A percentile compares a stretch with the other conserved stretches of the same genome.
phyloP scores from a whole-genome alignment of 805 yeast genomes.

The Hanseniaspora lachancei region DNA sequence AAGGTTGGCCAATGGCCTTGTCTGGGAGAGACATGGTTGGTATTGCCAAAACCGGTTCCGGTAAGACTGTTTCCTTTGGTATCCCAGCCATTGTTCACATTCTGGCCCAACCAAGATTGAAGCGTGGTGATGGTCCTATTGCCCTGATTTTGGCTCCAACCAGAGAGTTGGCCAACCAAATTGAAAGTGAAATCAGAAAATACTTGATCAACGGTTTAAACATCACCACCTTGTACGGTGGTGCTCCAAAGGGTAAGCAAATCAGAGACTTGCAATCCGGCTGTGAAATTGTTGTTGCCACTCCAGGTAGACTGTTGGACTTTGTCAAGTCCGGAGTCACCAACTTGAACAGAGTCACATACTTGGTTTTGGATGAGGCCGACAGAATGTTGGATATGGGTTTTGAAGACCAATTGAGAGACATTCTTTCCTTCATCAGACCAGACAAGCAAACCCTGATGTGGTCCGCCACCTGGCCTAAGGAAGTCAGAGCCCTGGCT shows the following conservation, averaged over 20 bases:
- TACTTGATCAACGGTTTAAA: slow-evolving; percentile 82
- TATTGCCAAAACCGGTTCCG: slow-evolving; percentile 97
- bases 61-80: slow-evolving; percentile 95
- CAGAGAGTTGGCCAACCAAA: slow-evolving; percentile 96
- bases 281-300: slow-evolving; percentile 90
- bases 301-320: slow-evolving; percentile 97
- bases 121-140: slow-evolving; percentile 95
- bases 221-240: slow-evolving; percentile 97
- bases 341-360: slow-evolving; percentile 89
- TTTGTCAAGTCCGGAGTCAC: slow-evolving; percentile 93
- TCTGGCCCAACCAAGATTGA: slow-evolving; percentile 89
- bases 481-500: slow-evolving; percentile 87
- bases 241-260: slow-evolving; percentile 97
- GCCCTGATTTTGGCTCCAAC: slow-evolving; percentile 94
- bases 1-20: slow-evolving; percentile 99
- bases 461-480: slow-evolving; percentile 99
- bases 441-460: slow-evolving; percentile 98
- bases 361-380: slow-evolving; percentile 95
- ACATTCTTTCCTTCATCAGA: slow-evolving; percentile 93
- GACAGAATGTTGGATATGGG: slow-evolving; percentile 99
- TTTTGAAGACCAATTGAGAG: slow-evolving; percentile 98
- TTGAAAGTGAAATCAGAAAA: slow-evolving; percentile 89
- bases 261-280: slow-evolving; percentile 92
- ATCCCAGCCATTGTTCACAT: slow-evolving; percentile 94
- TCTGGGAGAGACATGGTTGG: slow-evolving; percentile 99